phyloP scores from a whole-genome alignment of 148 eudicot species.

The Diospyros kaki region DNA sequence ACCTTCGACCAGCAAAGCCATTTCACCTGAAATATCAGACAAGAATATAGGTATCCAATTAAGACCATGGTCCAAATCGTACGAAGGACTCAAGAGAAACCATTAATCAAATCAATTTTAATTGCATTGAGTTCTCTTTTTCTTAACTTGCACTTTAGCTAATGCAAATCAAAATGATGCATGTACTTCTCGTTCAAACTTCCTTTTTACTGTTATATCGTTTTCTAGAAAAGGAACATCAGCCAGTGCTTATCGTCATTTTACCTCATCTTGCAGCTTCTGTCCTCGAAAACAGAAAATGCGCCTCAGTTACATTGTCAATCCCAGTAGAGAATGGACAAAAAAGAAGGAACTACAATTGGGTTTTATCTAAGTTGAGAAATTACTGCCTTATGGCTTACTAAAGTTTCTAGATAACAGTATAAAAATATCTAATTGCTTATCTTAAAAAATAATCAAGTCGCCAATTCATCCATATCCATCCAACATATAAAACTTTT shows the following conservation, averaged over 20 bases:
- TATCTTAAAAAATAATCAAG: not conserved
- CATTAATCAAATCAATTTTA: not conserved
- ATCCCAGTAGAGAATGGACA: slow-evolving; percentile 5
- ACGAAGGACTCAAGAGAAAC: not conserved
- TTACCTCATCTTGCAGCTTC: not conserved
- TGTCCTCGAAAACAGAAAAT: not conserved
- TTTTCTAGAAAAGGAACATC: not conserved
- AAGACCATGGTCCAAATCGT: not conserved
- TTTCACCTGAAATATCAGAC: slow-evolving; percentile 50
- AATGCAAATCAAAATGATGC: not conserved
- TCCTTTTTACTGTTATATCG: not conserved
- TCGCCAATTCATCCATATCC: not conserved
- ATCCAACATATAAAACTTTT: not conserved
- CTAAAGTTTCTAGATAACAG: not conserved
- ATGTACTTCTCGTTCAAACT: not conserved
- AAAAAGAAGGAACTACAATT: not conserved
- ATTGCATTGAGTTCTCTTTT: not conserved
- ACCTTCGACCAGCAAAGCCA: slow-evolving; percentile 80
- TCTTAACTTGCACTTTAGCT: not conserved
- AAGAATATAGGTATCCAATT: not conserved
- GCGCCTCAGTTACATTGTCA: not conserved
- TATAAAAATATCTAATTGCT: not conserved
- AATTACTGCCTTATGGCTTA: not conserved
- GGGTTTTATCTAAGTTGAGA: not conserved
- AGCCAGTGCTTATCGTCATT: not conserved